Conservation (phyloP, 768 basidiomycete genomes). For the Trametes sanguinea region DNA sequence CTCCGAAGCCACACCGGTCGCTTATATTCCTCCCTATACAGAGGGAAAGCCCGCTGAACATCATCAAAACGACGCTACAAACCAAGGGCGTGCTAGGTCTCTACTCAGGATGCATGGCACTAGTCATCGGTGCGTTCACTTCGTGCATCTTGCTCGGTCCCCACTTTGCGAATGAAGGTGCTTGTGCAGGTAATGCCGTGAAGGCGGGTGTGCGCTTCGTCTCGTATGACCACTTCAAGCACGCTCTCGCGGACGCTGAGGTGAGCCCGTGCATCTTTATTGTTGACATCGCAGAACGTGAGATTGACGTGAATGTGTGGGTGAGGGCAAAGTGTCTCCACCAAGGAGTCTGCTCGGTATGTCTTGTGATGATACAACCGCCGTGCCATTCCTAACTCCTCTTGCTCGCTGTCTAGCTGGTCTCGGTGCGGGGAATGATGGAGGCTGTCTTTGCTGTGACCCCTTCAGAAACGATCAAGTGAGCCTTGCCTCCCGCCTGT, state of each 20-base stretch:
- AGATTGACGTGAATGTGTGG: conserved; percentile 8
- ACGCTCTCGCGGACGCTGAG: conserved; percentile 76
- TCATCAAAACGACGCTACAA: conserved; percentile 72
- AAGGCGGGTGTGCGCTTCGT: conserved; percentile 98
- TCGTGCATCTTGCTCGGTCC: neutral
- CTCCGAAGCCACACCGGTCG: neutral
- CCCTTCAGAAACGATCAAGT: conserved; percentile 99
- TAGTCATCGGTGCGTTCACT: conserved; percentile 59
- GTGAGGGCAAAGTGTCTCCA: conserved; percentile 87
- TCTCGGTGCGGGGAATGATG: conserved; percentile 86
- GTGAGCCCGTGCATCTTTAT: conserved; percentile 43
- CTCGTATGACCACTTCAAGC: conserved; percentile 92
- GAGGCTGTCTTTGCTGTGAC: conserved; percentile 96
- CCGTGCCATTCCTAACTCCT: neutral
- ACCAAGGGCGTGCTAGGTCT: conserved; percentile 79
- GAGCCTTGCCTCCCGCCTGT: neutral
- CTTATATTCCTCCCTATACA: conserved; percentile 26
- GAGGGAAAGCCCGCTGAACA: conserved; percentile 71
- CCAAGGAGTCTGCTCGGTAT: conserved; percentile 80
- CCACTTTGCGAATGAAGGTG: no score
- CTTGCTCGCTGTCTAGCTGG: conserved; percentile 49
- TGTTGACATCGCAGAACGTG: neutral
- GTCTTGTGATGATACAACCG: neutral
- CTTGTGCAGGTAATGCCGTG: conserved; percentile 63
- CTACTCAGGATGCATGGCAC: conserved; percentile 91